Evolutionary conservation across 2,329 filamentous ascomycete genomes (phyloP), one percentile per base, ranked within the genome.

Genomic region (Monosporascus ibericus): DNA sequence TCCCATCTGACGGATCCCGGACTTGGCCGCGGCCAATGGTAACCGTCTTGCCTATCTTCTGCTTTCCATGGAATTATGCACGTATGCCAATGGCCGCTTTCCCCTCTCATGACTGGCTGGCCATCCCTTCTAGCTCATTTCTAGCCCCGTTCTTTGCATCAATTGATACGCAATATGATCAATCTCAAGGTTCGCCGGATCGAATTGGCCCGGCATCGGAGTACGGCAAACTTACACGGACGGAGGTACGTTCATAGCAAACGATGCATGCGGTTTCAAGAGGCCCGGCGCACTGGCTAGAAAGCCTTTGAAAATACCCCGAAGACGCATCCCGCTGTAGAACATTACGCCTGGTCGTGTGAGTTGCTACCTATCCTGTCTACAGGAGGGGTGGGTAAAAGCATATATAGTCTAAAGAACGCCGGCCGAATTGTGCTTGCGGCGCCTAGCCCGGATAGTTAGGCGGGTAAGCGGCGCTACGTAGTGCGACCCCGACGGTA

Each of bases 391-490:
- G 30, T 34, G 30, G 30, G 5, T 1, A 5, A 34, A 34, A 14
- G 30, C 30, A 34, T 14, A 14, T 34, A 34, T 34, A 14, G 38
- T 40, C 18, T 40, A 40, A 40, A 39, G 18, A 40, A 3, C 9
- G 42, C 39, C 39, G 18, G 18, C 39, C 39, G 18, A 22, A 18
- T 9, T n/a, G 5, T n/a, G 25, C 34, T 49, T 30, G 46, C 49
- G 46, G 50, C 50, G 44, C 50, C 40, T 48, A 37, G 24, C 50
- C 50, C 36, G 36, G n/a, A 48, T 52, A 22, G 46, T 44, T 25
- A 48, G 46, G 44, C 24, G 25, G 37, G 38, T 30, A 48, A 44
- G 17, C 38, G 17, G 18, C 18, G 15, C 17, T n/a, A 40, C 17
- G 38, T 20, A 6, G 40, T 44, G 42, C 42, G 5, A 46, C 24